These are phyloP conservation scores for Mucor mucedo DNA, from an alignment of 371 early-diverging fungal genomes.

Conservation along the genomic window DNA sequence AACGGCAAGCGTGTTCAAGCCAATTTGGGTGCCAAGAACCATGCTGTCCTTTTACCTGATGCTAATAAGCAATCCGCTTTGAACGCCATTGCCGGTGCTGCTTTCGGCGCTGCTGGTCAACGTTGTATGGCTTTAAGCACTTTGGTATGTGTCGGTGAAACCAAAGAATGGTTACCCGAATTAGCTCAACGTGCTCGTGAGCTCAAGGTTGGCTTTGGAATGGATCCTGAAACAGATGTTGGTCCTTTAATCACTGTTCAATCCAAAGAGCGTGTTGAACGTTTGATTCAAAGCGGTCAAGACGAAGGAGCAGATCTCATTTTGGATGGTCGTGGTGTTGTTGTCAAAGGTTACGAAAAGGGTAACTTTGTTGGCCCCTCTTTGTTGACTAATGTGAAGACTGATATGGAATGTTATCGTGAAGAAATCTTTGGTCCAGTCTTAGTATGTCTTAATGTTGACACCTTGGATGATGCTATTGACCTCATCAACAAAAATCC, in stretches of 20 bases:
- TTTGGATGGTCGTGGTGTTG: conserved; percentile 89
- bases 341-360: conserved; percentile 74
- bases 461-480: conserved; percentile 92
- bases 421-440: conserved; percentile 98
- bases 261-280: conserved; percentile 81
- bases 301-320: conserved; percentile 90
- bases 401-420: conserved; percentile 91
- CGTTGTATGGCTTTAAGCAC: conserved; percentile 95
- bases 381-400: conserved; percentile 79
- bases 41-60: conserved; percentile 94
- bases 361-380: conserved; percentile 98
- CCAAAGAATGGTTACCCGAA: conserved; percentile 89
- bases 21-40: conserved; percentile 98
- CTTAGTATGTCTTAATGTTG: conserved; percentile 81
- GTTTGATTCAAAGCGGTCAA: conserved; percentile 81
- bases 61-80: conserved; percentile 90
- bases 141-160: conserved; percentile 88
- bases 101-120: conserved; percentile 98
- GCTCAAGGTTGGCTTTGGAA: conserved; percentile 88
- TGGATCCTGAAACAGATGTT: conserved; percentile 86
- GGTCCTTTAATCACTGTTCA: conserved; percentile 91
- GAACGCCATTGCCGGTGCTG: conserved; percentile 92
- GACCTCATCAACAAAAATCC: conserved; percentile 90
- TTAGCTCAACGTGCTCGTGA: conserved; percentile 85
- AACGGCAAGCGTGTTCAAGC: conserved; percentile 98